Base-by-base conservation (phyloP, 2,329 filamentous ascomycete species). In the Sporothrix variecibatus region DNA sequence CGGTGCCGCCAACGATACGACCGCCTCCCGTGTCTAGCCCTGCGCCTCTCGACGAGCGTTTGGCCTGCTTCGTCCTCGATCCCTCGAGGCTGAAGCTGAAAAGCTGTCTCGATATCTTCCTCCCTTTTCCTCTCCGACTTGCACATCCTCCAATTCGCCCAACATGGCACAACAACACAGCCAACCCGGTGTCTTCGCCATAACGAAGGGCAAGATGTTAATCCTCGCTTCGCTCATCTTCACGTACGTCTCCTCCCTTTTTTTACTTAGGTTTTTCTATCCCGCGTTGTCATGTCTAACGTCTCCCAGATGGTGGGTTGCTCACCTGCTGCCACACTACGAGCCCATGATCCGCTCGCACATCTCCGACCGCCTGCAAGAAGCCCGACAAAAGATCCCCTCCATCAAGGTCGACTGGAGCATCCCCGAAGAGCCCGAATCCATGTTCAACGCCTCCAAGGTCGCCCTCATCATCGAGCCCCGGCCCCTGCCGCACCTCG, bases 391-490 rank as follows among this genome's bases (percentile, higher is more conserved):
- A 73, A 83, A 81, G 75, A 82, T 84, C 0, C 83, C 83, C 11
- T 78, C 77, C 58, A 79, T 85, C 76, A 83, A 82, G 73, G 79
- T 85, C 69, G 82, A 84, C 77, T 85, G 83, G 84, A 76, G 77
- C 46, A 75, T 79, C 1, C 75, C 76, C 26, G 76, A 76, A 28
- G 79, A 83, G 76, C 81, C 82, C 7, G 80, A 80, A 40, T 76
- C 79, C 20, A 81, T 79, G 17, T 86, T 82, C 78, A 87, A 88
- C 77, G 78, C 81, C 23, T 85, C 86, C 72, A 88, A 88, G 77
- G 79, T 88, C 38, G 87, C 86, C 51, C 82, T 88, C 15, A 77
- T 88, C n/a, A 85, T 88, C 77, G 86, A 88, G 80, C 82, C 83
- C 17, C 83, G 85, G 6, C 82, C 84, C 1, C 77, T 87, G 17